A percentile compares a stretch with the other conserved stretches of the same genome.
phyloP scores from a whole-genome alignment of 179 eudicot species.

The Silene vulgaris region DNA sequence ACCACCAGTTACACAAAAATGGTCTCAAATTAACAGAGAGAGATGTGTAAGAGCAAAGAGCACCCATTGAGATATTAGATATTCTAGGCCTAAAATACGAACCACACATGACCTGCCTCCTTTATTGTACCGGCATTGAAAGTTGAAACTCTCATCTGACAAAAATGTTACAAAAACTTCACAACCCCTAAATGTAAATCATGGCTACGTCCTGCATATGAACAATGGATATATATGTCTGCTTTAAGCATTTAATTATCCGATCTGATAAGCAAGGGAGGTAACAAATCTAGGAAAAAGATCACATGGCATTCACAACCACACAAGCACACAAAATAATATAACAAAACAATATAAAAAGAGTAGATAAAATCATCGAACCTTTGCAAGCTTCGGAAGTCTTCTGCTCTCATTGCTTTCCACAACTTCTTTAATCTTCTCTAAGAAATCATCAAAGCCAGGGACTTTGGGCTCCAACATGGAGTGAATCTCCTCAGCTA shows the following conservation, averaged over 20 bases:
- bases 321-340: background rate
- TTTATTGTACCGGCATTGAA: too few relatives aligned
- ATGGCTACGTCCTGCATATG: too few relatives aligned
- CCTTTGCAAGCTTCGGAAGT: slow-evolving; percentile 94
- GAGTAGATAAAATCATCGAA: slow-evolving; percentile 20
- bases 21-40: too few relatives aligned
- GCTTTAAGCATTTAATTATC: background rate
- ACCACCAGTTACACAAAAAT: too few relatives aligned
- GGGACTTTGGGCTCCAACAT: slow-evolving; percentile 53
- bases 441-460: slow-evolving; percentile 38
- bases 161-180: too few relatives aligned
- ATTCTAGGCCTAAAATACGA: too few relatives aligned
- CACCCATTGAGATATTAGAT: too few relatives aligned
- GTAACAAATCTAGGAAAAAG: background rate
- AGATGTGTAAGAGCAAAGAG: too few relatives aligned
- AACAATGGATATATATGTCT: background rate
- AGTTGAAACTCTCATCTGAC: too few relatives aligned
- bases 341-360: background rate
- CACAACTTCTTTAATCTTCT: slow-evolving; percentile 75
- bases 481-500: slow-evolving; percentile 32
- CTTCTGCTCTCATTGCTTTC: slow-evolving; percentile 92
- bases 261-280: background rate
- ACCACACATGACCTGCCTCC: too few relatives aligned
- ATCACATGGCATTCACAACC: background rate
- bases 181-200: too few relatives aligned